Evolutionary conservation across 1,139 yeast genomes (phyloP), one percentile per base, ranked within the genome.

Genomic region (Suhomyces ambrosiae): DNA sequence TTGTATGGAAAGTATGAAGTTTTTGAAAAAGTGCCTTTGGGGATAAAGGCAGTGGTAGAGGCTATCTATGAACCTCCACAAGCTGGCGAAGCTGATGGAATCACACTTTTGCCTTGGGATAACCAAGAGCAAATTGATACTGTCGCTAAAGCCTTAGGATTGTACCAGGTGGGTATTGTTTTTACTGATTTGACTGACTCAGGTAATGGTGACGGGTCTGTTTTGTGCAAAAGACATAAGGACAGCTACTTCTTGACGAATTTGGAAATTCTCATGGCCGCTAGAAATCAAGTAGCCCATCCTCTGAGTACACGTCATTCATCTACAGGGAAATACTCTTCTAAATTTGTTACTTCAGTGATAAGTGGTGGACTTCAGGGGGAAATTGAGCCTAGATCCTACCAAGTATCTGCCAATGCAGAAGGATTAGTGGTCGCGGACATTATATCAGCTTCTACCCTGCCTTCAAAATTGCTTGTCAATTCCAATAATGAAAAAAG

Each of bases 1-100:
- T 62, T 94, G 62, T 83, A 88, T 54, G 99, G 99, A 5, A 69
- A 74, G 8, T 92, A 90, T 57, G 85, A 81, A 48, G 65, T 68
- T 31, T 90, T 87, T 54, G 89, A 84, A 21, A 76, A 82, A 48
- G 94, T 86, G 0, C 99, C 98, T 0, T 66, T 94, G 27, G 98
- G 98, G 1, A 82, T 89, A 40, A 90, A 89, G 59, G 97, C 96
- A 1, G 87, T 86, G 27, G 97, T 92, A 2, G 95, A 92, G 50
- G 92, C 95, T 2, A 86, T 92, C 22, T 87, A 85, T 60, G 99
- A 94, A 56, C 95, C 97, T 1, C 86, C 95, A 4, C 99, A 92
- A 60, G 69, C 74, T 9, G 92, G 85, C 48, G 95, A 86, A 53
- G 74, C 79, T 35, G 98, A 92, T 61, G 97, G 98, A 1, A 56